Percentiles rank a stretch among this genome's conserved stretches.
Conservation (phyloP, 129 eudicot species). For the Chrysanthemum seticuspe region DNA sequence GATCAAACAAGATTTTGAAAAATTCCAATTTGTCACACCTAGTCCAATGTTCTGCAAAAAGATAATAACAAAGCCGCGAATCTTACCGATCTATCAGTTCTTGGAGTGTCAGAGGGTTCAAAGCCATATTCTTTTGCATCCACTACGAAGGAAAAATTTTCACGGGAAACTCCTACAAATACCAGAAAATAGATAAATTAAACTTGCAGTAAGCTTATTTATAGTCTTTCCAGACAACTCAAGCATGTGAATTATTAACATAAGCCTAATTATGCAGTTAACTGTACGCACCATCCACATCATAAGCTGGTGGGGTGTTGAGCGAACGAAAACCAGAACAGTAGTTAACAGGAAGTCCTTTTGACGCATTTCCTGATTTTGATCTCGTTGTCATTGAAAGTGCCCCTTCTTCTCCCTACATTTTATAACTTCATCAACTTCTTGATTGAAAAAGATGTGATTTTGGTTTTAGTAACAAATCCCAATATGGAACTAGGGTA, state of each 20-base stretch:
- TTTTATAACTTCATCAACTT: conserved; percentile 21
- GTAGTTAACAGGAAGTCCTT: conserved; percentile 92
- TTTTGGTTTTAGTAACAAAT: neutral
- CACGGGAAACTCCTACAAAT: conserved; percentile 88
- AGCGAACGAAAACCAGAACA: conserved; percentile 96
- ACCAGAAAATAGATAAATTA: conserved; percentile 1
- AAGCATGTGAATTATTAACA: conserved; percentile 2
- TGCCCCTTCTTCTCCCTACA: conserved; percentile 99
- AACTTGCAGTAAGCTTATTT: neutral
- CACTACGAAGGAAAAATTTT: conserved; percentile 66
- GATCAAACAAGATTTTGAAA: too few relatives aligned
- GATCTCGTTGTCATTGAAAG: conserved; percentile 92
- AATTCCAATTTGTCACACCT: too few relatives aligned
- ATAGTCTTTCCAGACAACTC: neutral
- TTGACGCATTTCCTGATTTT: conserved; percentile 66
- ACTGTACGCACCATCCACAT: conserved; percentile 55
- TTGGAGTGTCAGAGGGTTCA: conserved; percentile 88
- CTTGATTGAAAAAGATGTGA: conserved; percentile 1
- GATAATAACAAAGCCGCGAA: conserved; percentile 2
- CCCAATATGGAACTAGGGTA: neutral
- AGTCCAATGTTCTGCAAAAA: neutral
- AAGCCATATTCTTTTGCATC: conserved; percentile 78
- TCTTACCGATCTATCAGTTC: conserved; percentile 96
- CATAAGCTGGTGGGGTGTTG: conserved; percentile 44
- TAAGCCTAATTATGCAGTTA: conserved; percentile 11